Base-by-base conservation (phyloP, 805 yeast genomes). In the Starmerella potacharoeniae region DNA sequence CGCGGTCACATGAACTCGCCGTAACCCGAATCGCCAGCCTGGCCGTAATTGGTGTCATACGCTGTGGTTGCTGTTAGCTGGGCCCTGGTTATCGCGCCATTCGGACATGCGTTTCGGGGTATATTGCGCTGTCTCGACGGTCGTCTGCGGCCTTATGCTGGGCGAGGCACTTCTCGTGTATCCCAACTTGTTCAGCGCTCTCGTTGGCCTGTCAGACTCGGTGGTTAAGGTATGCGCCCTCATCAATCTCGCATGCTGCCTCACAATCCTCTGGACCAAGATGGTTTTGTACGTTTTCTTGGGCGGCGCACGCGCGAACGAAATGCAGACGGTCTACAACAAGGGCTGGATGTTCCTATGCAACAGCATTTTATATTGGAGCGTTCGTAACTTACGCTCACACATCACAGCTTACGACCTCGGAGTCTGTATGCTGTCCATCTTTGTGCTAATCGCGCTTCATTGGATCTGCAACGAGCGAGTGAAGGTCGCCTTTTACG, bases 291-390 rank as follows among this genome's bases (percentile, higher is more conserved):
- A 68, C 31, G 1, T 81, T 0, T 62, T 87, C 39, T 88, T 89
- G 71, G 96, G 96, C 0, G 81, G 80, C 55, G 70, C 91, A 52
- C 73, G 95, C 55, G 69, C 81, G 14, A 75, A 85, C 36, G 98
- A 91, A 66, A 68, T 77, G 52, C 95, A 90, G 61, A 42, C 49
- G 22, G 34, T 60, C 13, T 52, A 53, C 66, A 95, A 78, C 66
- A 76, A 81, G 66, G 74, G 79, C 51, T 85, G 83, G 75, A 80
- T 71, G 54, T 77, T 86, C 2, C 71, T 84, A 22, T 79, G 86
- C 42, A 81, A 81, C 61, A 45, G 50, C 54, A 64, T 71, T 1
- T 75, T 84, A 54, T 66, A 34, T 35, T 58, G 61, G 61, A 58
- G 59, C 33, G 55, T 49, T 3, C 22, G 48, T 11, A 17, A 40